phyloP scores from a whole-genome alignment of 2,329 filamentous ascomycete genomes.

The Fusarium nygamai region DNA sequence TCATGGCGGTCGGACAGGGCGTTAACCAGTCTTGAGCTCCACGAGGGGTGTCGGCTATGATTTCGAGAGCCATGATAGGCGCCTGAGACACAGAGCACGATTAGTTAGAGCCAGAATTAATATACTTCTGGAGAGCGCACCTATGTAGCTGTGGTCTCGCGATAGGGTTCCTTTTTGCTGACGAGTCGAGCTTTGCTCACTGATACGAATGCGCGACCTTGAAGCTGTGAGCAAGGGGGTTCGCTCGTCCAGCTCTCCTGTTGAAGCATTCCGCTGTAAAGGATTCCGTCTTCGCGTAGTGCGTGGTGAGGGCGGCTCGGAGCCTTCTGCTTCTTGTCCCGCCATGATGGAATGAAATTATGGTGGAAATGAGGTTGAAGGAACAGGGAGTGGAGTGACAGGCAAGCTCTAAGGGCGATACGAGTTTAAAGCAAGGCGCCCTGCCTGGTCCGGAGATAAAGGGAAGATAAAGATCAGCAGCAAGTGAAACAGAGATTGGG shows the following conservation, averaged over 20 bases:
- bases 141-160: conserved; percentile 57
- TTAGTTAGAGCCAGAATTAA: conserved; percentile 11
- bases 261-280: conserved; percentile 43
- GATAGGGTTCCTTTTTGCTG: conserved; percentile 42
- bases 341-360: conserved; percentile 42
- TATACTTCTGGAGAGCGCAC: conserved; percentile 39
- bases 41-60: conserved; percentile 68
- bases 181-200: conserved; percentile 43
- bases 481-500: conserved; percentile 1
- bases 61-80: conserved; percentile 55
- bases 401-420: neutral
- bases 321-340: conserved; percentile 43
- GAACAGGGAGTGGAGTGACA: neutral
- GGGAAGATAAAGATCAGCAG: neutral
- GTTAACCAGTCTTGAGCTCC: conserved; percentile 68
- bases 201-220: conserved; percentile 55
- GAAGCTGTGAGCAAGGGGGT: conserved; percentile 55
- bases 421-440: neutral
- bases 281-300: conserved; percentile 43
- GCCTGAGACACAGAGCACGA: conserved; percentile 41
- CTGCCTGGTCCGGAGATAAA: neutral
- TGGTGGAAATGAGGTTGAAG: neutral
- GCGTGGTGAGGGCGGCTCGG: conserved; percentile 49
- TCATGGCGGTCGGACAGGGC: conserved; percentile 68
- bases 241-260: conserved; percentile 53